Base-by-base conservation (phyloP, 78 protist species). In the Anaeramoeba ignava region DNA sequence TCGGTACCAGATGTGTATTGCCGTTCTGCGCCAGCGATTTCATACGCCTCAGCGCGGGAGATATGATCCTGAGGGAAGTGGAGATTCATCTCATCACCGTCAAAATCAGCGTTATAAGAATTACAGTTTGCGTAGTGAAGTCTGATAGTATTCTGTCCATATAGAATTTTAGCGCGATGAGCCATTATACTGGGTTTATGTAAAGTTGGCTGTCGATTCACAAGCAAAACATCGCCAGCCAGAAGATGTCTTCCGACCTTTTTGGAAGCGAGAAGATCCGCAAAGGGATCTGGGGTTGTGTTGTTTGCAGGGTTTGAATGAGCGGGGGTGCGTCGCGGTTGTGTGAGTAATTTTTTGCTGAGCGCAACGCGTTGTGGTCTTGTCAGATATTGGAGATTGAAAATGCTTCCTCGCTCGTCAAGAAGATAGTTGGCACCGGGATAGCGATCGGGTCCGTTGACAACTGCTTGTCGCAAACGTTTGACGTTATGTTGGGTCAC, bases 161-260 rank as follows among this genome's bases (percentile, higher is more conserved):
- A 8, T 23, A 90, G 84, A 79, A 92, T 92, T 2, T 86, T 79
- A 1, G 86, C 97, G 31, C 41, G 40, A 81, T 95, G 97, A 23
- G 97, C 94, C 98, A 93, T 93, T 78, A 98, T 97, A 38, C 80
- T 78, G 39, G 98, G 94, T 73, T 88, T 92, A 89, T 98, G 99
- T 40, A 98, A 94, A 17, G 99, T 96, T n/a, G 99, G 99, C 85
- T 98, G 99, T 36, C 99, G 93, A 88, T 98, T 98, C 38, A 96
- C 92, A 34, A 98, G 82, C 39, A 96, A 85, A 39, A 78, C 38
- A 78, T 98, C 99, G 42, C 99, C 99, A 38, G 79, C 82, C 31
- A 39, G 0, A 37, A 93, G 78, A 87, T 98, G 99, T 2, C 99
- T 91, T 82, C 81, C 85, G 3, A 98, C 99, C 17, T 41, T 3